Conservation (phyloP, 208 protist species). For the Acanthamoeba quina region DNA sequence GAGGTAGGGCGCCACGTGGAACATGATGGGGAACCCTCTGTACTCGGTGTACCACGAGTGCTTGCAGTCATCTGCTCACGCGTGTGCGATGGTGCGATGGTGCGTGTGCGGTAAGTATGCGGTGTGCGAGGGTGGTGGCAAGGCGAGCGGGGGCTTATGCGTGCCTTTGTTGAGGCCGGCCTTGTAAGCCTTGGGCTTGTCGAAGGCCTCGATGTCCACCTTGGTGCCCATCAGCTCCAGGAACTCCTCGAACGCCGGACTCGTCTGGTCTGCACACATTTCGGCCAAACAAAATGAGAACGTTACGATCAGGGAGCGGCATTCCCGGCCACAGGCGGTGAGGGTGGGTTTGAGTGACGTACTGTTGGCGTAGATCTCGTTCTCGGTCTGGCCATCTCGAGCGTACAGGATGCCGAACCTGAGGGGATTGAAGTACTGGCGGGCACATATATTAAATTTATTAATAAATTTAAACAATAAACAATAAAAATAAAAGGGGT, state of each 20-base stretch:
- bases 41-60: conserved; percentile 52
- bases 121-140: too few relatives aligned
- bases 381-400: conserved; percentile 15
- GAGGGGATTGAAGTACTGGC: conserved; percentile 41
- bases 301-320: background rate
- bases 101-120: too few relatives aligned
- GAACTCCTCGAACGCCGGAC: conserved; percentile 55
- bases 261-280: background rate
- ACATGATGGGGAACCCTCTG: conserved; percentile 49
- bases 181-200: conserved; percentile 35
- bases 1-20: conserved; percentile 55
- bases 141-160: background rate
- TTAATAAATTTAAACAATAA: background rate
- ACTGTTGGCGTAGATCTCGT: conserved; percentile 63
- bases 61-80: background rate
- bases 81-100: too few relatives aligned
- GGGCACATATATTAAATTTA: background rate
- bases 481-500: background rate
- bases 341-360: background rate
- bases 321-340: too few relatives aligned
- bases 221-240: conserved; percentile 38
- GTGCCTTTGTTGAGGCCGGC: conserved; percentile 15
- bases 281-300: too few relatives aligned
- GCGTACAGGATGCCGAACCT: conserved; percentile 55
- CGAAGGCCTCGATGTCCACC: conserved; percentile 37